Evolutionary conservation across 2,329 filamentous ascomycete species (phyloP).

Genomic region (Xylariales sp.): DNA sequence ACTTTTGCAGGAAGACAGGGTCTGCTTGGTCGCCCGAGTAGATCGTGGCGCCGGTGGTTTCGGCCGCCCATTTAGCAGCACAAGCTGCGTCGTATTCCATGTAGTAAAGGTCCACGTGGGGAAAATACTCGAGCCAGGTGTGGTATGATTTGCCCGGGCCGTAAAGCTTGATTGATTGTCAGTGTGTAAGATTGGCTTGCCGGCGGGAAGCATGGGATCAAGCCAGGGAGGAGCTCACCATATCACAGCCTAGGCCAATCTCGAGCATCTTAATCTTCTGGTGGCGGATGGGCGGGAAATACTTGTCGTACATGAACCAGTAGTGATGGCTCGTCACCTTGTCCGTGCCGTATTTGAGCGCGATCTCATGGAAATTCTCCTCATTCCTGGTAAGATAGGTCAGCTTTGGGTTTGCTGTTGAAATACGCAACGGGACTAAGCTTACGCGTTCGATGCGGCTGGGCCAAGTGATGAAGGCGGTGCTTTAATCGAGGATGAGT

Average conservation of each 20-base stretch:
- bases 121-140: constrained; percentile 36
- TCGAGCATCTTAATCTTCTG: constrained; percentile 34
- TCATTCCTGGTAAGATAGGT: not conserved
- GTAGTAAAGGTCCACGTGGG: constrained; percentile 34
- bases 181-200: too few species aligned
- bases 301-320: constrained; percentile 36
- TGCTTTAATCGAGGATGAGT: not conserved
- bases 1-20: constrained; percentile 28
- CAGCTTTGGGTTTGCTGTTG: too few species aligned
- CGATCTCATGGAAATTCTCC: constrained; percentile 29
- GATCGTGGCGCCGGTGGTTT: constrained; percentile 31
- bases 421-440: too few species aligned
- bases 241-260: constrained; percentile 36
- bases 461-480: not conserved
- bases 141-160: constrained; percentile 34
- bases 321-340: constrained; percentile 35
- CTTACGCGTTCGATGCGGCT: too few species aligned
- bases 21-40: constrained; percentile 36
- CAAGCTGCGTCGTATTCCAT: constrained; percentile 34
- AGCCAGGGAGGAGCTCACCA: too few species aligned
- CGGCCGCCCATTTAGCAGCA: constrained; percentile 29
- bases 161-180: constrained; percentile 21
- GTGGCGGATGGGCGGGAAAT: constrained; percentile 27
- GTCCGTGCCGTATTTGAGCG: constrained; percentile 31
- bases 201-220: too few species aligned